Conservation (phyloP, 148 eudicot species). For the Camellia granthamiana region DNA sequence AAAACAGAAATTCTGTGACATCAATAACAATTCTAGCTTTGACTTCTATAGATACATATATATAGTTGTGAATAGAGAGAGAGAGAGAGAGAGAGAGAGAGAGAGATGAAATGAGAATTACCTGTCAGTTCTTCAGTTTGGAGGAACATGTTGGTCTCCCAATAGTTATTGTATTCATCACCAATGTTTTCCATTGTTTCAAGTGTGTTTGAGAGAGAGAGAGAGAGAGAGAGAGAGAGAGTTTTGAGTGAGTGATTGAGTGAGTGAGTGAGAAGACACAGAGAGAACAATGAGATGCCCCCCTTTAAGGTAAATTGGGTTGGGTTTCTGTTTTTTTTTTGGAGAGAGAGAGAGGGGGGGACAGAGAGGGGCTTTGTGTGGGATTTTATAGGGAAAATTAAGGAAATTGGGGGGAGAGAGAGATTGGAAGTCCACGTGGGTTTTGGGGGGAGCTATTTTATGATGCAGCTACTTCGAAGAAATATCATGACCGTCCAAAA, state of each 20-base stretch:
- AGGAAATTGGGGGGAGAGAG: neutral
- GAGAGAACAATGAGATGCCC: neutral
- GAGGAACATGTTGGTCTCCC: constrained; percentile 63
- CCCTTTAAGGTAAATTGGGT: neutral
- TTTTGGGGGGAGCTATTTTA: no score
- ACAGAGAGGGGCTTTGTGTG: neutral
- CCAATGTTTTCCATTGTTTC: constrained; percentile 44
- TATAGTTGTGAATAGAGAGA: no score
- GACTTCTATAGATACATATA: no score
- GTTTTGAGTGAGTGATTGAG: no score
- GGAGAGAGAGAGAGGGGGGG: no score
- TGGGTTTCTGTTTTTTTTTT: neutral
- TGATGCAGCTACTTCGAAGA: neutral
- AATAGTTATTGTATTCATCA: constrained; percentile 45
- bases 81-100: no score
- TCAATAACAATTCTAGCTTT: no score
- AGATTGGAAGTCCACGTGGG: neutral
- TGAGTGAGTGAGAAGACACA: no score
- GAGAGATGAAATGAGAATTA: constrained; percentile 9
- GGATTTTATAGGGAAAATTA: neutral
- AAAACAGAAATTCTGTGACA: no score
- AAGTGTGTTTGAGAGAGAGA: neutral
- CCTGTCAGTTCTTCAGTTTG: constrained; percentile 57
- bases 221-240: neutral
- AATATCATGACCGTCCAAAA: neutral